Evolutionary conservation across 2,329 filamentous ascomycete species (phyloP).

Genomic region (Pestalotiopsis sp.): DNA sequence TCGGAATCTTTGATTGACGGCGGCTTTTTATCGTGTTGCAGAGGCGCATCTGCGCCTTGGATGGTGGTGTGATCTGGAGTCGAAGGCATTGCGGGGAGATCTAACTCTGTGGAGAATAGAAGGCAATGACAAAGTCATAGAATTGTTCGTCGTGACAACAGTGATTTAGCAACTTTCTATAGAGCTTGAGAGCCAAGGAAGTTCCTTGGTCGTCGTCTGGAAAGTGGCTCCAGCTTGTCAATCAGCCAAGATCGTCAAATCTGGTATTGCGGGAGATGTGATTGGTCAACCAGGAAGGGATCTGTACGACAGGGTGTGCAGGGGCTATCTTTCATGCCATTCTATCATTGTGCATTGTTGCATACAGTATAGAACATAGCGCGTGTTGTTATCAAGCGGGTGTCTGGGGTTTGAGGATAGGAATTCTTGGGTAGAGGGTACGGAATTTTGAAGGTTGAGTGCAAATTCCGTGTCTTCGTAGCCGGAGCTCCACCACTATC

Average conservation of each 20-base stretch:
- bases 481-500: background rate
- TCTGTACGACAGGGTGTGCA: background rate
- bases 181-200: background rate
- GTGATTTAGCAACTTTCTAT: conserved; percentile 1
- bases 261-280: background rate
- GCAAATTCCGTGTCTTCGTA: conserved; percentile 1
- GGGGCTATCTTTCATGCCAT: background rate
- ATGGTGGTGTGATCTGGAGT: background rate
- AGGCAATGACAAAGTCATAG: background rate
- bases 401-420: background rate
- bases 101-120: background rate
- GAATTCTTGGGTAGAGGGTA: background rate
- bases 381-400: conserved; percentile 1
- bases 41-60: background rate
- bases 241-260: background rate
- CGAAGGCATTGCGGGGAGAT: background rate
- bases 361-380: background rate
- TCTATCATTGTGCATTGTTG: background rate
- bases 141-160: background rate
- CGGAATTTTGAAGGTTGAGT: background rate
- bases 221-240: background rate
- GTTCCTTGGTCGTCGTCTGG: background rate
- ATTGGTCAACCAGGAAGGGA: background rate
- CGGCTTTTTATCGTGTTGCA: background rate
- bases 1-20: background rate